Base-by-base conservation (phyloP, 805 yeast genomes). In the Monosporozyma solicola region DNA sequence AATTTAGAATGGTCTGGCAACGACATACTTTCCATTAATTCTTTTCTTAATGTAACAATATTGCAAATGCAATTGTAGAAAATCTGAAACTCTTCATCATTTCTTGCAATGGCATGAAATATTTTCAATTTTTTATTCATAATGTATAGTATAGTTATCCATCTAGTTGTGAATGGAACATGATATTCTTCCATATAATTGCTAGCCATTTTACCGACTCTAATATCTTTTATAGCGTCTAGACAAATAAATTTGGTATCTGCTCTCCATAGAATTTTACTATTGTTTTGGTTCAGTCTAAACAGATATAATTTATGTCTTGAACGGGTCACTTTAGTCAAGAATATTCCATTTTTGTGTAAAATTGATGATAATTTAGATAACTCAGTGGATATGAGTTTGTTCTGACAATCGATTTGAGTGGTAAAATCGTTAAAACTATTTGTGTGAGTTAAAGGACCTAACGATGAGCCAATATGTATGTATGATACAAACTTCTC, bases 141-240 rank as follows among this genome's bases (percentile, higher is more conserved):
- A 56, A 80, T 79, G 63, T 88, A 92, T 11, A 89, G 80, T 33
- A 92, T 78, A 0, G 96, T 84, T 0, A 88, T 76, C 99, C 99
- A 92, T 8, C 79, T 68, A 11, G 74, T 72, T 46, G 82, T 80
- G 51, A 77, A 79, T 1, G 90, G 79, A 1, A 89, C 78, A 39
- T 85, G 83, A 59, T 87, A 80, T 66, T 90, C 96, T 63, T 91
- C 96, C 55, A 96, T 72, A 64, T 90, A 92, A 59, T 88, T 87
- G 37, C 79, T 77, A 1, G 97, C 97, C 60, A 85, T 87, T 22
- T 76, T 78, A 2, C 84, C 87, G 3, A 78, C 74, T 47, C 72
- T 55, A 2, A 69, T 61, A 53, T 68, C 72, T 52, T 64, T 68
- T 16, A 69, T 65, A 13, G 65, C 53, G 47, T 67, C 70, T 13